Evolutionary conservation across 352 stramenopile species (phyloP).

Genomic region (Phytopythium ostracodes): DNA sequence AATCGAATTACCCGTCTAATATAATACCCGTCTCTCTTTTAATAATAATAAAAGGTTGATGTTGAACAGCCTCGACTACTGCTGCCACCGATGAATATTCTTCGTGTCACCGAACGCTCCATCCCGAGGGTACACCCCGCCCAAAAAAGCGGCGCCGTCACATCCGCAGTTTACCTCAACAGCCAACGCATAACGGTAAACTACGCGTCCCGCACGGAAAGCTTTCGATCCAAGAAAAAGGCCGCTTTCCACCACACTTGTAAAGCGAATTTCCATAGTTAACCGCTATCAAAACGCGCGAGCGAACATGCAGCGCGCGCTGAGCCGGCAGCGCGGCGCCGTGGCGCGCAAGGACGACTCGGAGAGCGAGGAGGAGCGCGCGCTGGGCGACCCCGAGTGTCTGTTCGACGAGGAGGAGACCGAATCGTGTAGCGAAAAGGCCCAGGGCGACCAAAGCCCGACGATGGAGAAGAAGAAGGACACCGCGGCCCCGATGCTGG

Average conservation of each 20-base stretch:
- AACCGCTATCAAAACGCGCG: not conserved
- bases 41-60: no score
- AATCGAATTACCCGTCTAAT: no score
- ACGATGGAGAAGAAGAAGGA: not conserved
- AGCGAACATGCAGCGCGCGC: conserved; percentile 1
- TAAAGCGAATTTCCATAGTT: not conserved
- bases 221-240: not conserved
- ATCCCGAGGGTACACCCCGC: not conserved
- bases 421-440: not conserved
- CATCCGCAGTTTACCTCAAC: no score
- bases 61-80: not conserved
- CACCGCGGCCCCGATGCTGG: no score
- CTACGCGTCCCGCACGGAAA: not conserved
- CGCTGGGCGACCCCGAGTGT: not conserved
- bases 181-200: not conserved
- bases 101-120: not conserved
- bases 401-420: not conserved
- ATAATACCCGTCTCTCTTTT: no score
- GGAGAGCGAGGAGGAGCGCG: conserved; percentile 8
- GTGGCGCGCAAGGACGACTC: conserved; percentile 10
- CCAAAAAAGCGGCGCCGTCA: conserved; percentile 1
- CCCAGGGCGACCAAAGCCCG: not conserved
- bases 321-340: not conserved
- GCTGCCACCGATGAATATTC: not conserved
- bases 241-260: no score